Conservation (phyloP, 495 filamentous ascomycete genomes). For the Bacidia gigantensis region DNA sequence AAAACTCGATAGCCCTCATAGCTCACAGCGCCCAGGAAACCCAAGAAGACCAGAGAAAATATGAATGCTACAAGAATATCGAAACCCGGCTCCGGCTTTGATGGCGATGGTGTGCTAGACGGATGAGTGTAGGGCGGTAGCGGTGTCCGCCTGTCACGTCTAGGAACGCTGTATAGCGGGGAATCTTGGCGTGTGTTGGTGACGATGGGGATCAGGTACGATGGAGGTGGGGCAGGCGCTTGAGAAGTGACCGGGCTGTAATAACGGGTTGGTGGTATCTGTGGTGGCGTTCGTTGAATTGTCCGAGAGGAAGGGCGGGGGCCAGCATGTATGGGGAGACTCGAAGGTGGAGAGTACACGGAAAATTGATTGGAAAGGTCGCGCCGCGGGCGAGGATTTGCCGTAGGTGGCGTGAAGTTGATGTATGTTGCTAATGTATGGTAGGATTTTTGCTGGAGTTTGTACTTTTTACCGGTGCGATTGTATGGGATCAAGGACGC, state of each 20-base stretch:
- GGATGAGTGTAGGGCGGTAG: neutral
- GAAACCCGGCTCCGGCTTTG: neutral
- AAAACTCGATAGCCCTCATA: slow-evolving; percentile 1
- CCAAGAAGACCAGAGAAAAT: neutral
- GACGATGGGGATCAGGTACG: neutral
- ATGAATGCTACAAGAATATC: slow-evolving; percentile 1
- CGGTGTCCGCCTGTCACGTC: neutral
- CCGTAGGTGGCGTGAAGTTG: neutral
- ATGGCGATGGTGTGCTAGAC: slow-evolving; percentile 1
- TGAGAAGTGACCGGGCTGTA: too few species aligned
- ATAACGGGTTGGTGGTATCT: too few species aligned
- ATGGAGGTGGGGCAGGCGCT: too few species aligned
- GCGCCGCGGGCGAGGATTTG: neutral
- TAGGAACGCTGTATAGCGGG: neutral
- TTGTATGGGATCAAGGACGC: slow-evolving; percentile 1
- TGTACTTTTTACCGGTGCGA: slow-evolving; percentile 1
- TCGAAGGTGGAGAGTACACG: neutral
- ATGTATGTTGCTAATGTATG: neutral
- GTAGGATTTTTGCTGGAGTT: slow-evolving; percentile 1
- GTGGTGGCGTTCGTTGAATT: too few species aligned
- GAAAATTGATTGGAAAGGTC: slow-evolving; percentile 1
- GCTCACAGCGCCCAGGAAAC: neutral
- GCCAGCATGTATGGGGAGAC: neutral
- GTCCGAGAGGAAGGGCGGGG: neutral
- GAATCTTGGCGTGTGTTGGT: neutral